Evolutionary conservation across 1,284 basidiomycete genomes (phyloP).

Genomic region (Boletus semigastroideus): DNA sequence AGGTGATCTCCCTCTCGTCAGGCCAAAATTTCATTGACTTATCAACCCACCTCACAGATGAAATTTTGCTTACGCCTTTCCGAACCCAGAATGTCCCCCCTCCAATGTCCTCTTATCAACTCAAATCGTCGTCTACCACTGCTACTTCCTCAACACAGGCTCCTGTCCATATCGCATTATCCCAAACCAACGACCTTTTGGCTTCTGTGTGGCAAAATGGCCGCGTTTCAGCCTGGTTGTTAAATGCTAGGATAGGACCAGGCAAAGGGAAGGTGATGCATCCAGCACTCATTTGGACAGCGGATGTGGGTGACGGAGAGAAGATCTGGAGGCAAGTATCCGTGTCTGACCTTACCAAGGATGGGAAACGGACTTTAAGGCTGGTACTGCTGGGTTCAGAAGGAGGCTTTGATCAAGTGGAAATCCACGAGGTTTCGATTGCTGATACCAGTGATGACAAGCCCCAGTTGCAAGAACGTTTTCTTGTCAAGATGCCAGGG

Average conservation of each 20-base stretch:
- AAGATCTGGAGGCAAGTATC: conserved; percentile 40
- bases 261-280: conserved; percentile 64
- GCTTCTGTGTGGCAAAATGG: conserved; percentile 70
- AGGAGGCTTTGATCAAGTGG: conserved; percentile 17
- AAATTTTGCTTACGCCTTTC: conserved; percentile 89
- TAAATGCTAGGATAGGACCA: conserved; percentile 63
- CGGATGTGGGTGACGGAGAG: conserved; percentile 27
- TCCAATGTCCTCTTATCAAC: conserved; percentile 84
- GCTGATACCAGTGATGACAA: neutral
- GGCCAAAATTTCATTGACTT: conserved; percentile 36
- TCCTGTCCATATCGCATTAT: conserved; percentile 72
- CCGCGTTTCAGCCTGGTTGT: conserved; percentile 64
- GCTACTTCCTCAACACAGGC: conserved; percentile 1
- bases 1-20: conserved; percentile 46
- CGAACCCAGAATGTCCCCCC: conserved; percentile 92
- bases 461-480: conserved; percentile 6
- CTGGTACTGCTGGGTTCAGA: conserved; percentile 23
- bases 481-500: conserved; percentile 28
- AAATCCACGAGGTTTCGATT: conserved; percentile 18
- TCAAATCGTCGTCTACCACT: conserved; percentile 40
- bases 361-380: conserved; percentile 7
- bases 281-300: conserved; percentile 54
- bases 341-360: conserved; percentile 23
- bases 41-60: conserved; percentile 42
- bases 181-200: conserved; percentile 56